A percentile compares a stretch with the other conserved stretches of the same genome.
Evolutionary conservation across 345 rosid species (phyloP).

Genomic region (Ceriops decandra): DNA sequence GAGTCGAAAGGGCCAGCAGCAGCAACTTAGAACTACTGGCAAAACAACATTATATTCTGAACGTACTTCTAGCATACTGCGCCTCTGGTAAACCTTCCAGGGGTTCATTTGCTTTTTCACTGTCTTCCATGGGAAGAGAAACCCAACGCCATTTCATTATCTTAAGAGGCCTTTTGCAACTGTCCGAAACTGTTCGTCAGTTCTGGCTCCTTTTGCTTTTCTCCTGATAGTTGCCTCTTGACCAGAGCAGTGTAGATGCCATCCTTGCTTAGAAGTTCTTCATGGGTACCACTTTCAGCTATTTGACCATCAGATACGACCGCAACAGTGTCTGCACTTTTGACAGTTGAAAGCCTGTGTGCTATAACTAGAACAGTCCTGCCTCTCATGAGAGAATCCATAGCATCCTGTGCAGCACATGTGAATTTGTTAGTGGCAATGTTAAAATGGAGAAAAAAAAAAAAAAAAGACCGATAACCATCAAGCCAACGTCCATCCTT

Average conservation of each 20-base stretch:
- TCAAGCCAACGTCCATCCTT: no score
- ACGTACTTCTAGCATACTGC: no score
- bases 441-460: background rate
- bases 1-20: no score
- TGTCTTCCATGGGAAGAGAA: background rate
- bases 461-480: no score
- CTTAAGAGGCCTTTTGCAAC: background rate
- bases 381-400: conserved; percentile 91
- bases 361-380: conserved; percentile 96
- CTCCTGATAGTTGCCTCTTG: conserved; percentile 71
- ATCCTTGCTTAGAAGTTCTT: conserved; percentile 39
- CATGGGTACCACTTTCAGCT: conserved; percentile 42
- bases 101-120: no score
- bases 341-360: conserved; percentile 83
- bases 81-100: no score
- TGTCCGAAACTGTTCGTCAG: background rate
- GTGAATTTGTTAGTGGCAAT: background rate
- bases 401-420: conserved; percentile 59
- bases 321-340: conserved; percentile 80
- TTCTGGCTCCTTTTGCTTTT: conserved; percentile 46
- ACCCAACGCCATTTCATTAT: background rate
- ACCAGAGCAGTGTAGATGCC: conserved; percentile 71
- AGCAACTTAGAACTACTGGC: no score
- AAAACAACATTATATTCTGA: no score
- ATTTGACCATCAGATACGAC: conserved; percentile 83